Base-by-base conservation (phyloP, 2,329 filamentous ascomycete genomes). In the Endoconidiophora laricicola region DNA sequence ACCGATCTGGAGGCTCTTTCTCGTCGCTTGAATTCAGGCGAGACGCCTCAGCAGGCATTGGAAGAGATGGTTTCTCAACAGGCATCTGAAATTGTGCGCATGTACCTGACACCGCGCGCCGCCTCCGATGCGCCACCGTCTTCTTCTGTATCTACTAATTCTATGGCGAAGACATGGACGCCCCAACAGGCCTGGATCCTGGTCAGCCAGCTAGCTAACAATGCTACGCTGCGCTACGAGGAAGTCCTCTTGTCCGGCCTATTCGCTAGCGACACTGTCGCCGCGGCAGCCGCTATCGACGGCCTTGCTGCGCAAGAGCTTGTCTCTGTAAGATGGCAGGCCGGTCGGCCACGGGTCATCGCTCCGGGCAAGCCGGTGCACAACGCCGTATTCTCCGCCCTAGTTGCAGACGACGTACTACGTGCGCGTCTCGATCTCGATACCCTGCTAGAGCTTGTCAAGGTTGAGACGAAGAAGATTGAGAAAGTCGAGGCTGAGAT, bases 1-100 rank as follows among this genome's bases (percentile, higher is more conserved):
- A 94, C 87, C 0, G 91, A 98, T 60, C 79, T 98, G 18, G 90
- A 96, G 61, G 93, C 91, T 60, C 77, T 98, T 41, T 83, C 88
- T n/a, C 79, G 90, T 36, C 76, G 91, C 16, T 83, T 98, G 58
- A 86, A 86, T 65, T 79, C 83, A 1, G 90, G 91, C 14, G 87
- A 95, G 62, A 82, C 74, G 2, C 91, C 91, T 0, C 74, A 73
- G 55, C 73, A 82, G 57, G 91, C 91, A 2, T 81, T 95, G 2
- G 71, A 79, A 20, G 87, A 94, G 56, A 96, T 98, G 55, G 83
- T 94, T 49, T 80, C 86, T 49, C 86, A 94, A 60, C 83, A 83
- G 16, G 84, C 87, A 0, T 85, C 84, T 0, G 91, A 96, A 60
- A 88, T 96, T 44, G 68, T 94, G 54, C 94, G 94, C 60, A 87